A percentile compares a stretch with the other conserved stretches of the same genome.
Conservation (phyloP, 768 basidiomycete genomes). For the Coprinopsis marcescibilis region DNA sequence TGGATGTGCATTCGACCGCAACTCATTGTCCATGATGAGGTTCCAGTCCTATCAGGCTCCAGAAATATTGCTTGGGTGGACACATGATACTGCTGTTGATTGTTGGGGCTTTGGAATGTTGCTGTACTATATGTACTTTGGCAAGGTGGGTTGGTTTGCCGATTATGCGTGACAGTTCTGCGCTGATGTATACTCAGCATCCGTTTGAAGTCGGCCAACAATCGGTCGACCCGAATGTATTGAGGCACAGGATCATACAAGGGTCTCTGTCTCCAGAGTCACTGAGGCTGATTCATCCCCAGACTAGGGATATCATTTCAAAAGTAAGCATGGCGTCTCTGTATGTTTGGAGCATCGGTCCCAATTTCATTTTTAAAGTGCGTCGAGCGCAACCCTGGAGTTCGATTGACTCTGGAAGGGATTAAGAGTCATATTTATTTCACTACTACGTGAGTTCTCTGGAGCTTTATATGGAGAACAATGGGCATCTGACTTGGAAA, state of each 20-base stretch:
- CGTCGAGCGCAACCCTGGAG: conserved; percentile 47
- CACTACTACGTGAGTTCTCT: conserved; percentile 37
- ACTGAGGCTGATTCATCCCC: conserved; percentile 22
- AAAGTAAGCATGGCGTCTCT: conserved; percentile 29
- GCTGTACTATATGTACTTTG: conserved; percentile 44
- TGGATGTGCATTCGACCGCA: conserved; percentile 11
- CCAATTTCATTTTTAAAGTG: conserved; percentile 31
- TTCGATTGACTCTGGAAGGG: conserved; percentile 34
- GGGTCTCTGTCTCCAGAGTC: conserved; percentile 23
- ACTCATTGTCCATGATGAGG: not conserved
- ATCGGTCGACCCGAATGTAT: conserved; percentile 18
- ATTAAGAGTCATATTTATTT: conserved; percentile 49
- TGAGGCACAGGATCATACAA: conserved; percentile 30
- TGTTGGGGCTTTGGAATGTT: conserved; percentile 56
- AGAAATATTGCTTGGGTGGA: conserved; percentile 51
- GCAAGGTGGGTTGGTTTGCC: conserved; percentile 29
- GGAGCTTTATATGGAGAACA: conserved; percentile 4
- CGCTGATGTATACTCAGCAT: conserved; percentile 26
- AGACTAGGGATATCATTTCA: conserved; percentile 36
- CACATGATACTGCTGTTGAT: conserved; percentile 46
- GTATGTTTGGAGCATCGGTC: not conserved
- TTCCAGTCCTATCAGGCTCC: conserved; percentile 38
- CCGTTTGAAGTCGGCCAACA: conserved; percentile 26
- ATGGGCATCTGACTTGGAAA: conserved; percentile 5
- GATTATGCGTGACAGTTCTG: not conserved